Evolutionary conservation across 1,139 yeast species (phyloP).

Genomic region (Nakaseomyces glabratus): DNA sequence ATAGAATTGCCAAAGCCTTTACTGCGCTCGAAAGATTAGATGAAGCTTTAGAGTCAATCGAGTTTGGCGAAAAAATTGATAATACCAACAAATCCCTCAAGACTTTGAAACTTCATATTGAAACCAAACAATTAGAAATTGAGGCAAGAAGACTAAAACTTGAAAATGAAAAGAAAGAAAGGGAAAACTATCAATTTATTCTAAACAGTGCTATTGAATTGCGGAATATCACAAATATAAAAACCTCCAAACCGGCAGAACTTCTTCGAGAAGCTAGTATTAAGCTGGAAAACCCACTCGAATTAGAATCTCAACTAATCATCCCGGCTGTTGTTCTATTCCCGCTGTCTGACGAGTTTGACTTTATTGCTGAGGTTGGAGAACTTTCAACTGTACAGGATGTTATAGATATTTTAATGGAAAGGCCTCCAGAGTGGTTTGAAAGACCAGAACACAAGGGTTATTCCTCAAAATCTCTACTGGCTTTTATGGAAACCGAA

Average conservation of each 20-base stretch:
- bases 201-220: slow-evolving; percentile 46
- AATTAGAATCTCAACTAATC: slow-evolving; percentile 67
- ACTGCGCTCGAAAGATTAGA: slow-evolving; percentile 55
- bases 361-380: slow-evolving; percentile 64
- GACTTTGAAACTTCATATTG: slow-evolving; percentile 36
- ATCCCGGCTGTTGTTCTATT: slow-evolving; percentile 76
- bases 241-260: slow-evolving; percentile 42
- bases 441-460: slow-evolving; percentile 51
- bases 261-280: slow-evolving; percentile 32
- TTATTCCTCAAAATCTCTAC: slow-evolving; percentile 51
- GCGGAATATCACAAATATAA: slow-evolving; percentile 45
- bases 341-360: slow-evolving; percentile 81
- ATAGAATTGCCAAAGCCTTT: slow-evolving; percentile 76
- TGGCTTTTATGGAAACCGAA: slow-evolving; percentile 72
- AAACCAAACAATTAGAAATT: slow-evolving; percentile 33
- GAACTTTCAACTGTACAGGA: slow-evolving; percentile 60
- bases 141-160: slow-evolving; percentile 23
- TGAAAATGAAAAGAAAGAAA: slow-evolving; percentile 21
- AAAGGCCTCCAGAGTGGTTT: slow-evolving; percentile 68
- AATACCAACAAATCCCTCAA: slow-evolving; percentile 47
- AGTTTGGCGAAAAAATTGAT: slow-evolving; percentile 59
- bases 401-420: slow-evolving; percentile 45
- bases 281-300: slow-evolving; percentile 58
- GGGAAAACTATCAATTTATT: slow-evolving; percentile 27
- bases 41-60: slow-evolving; percentile 61